Conservation (phyloP, 805 yeast species). For the Priceomyces medius region DNA sequence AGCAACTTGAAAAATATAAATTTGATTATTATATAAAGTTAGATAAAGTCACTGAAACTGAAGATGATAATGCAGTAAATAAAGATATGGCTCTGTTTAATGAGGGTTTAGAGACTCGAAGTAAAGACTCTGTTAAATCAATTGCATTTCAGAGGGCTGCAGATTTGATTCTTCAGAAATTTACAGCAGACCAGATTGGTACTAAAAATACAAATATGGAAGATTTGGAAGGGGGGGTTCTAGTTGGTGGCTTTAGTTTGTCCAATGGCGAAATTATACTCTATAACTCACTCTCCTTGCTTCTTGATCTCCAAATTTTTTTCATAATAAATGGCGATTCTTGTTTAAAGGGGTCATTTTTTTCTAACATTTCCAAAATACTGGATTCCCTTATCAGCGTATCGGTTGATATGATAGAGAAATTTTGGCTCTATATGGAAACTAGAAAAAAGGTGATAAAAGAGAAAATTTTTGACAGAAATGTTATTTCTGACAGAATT, state of each 20-base stretch:
- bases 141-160: constrained; percentile 21
- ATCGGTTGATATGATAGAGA: constrained; percentile 19
- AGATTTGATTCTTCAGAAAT: constrained; percentile 3
- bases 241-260: constrained; percentile 5
- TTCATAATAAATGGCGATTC: constrained; percentile 15
- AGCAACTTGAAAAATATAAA: neutral
- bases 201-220: neutral
- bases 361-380: constrained; percentile 21
- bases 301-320: constrained; percentile 28
- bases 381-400: constrained; percentile 22
- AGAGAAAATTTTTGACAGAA: constrained; percentile 25
- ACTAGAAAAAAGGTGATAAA: constrained; percentile 24
- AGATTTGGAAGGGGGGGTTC: constrained; percentile 1
- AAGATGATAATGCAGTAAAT: neutral
- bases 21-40: neutral
- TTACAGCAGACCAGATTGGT: neutral
- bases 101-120: constrained; percentile 17
- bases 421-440: constrained; percentile 41
- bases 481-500: constrained; percentile 34
- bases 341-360: constrained; percentile 23
- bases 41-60: neutral
- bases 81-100: constrained; percentile 21
- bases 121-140: constrained; percentile 19
- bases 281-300: constrained; percentile 17
- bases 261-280: constrained; percentile 7